Evolutionary conservation across 2,329 filamentous ascomycete species (phyloP).

Genomic region (Grosmannia serpens): DNA sequence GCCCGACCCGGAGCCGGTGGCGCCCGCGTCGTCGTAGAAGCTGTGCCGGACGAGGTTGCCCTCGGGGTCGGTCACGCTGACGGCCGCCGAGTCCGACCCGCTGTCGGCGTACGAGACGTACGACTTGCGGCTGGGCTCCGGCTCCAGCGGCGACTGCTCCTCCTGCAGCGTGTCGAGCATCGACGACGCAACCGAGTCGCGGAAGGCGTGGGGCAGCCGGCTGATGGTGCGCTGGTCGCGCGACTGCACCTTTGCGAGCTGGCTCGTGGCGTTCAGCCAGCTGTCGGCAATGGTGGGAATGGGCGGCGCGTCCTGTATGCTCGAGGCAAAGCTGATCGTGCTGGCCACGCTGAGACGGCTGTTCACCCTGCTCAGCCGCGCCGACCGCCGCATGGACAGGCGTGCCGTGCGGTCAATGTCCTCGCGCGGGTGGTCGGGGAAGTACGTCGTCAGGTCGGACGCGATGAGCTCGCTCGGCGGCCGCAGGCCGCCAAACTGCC

Average conservation of each 20-base stretch:
- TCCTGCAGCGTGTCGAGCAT: constrained; percentile 84
- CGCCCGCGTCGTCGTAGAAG: constrained; percentile 60
- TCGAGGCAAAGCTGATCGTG: constrained; percentile 86
- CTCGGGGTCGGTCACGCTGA: constrained; percentile 68
- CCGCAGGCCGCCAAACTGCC: constrained; percentile 80
- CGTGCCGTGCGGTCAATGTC: constrained; percentile 94
- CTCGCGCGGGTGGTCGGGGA: constrained; percentile 86
- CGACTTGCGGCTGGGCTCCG: constrained; percentile 84
- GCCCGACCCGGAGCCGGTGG: constrained; percentile 39
- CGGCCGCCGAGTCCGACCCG: constrained; percentile 55
- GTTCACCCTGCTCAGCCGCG: constrained; percentile 82
- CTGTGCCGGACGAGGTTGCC: constrained; percentile 60
- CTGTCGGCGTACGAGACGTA: constrained; percentile 84
- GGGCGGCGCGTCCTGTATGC: constrained; percentile 82
- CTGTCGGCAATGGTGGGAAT: constrained; percentile 92
- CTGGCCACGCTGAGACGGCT: constrained; percentile 89
- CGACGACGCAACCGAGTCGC: constrained; percentile 82
- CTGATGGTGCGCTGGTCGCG: constrained; percentile 25
- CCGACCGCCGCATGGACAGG: constrained; percentile 81
- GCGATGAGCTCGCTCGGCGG: constrained; percentile 96
- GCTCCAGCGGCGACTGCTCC: constrained; percentile 69
- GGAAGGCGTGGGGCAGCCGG: constrained; percentile 50
- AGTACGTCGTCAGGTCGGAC: constrained; percentile 91
- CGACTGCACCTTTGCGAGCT: constrained; percentile 36
- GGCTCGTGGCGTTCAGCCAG: constrained; percentile 61